These are phyloP conservation scores for Lentinula edodes DNA, from an alignment of 768 basidiomycete species.

Conservation along the genomic window DNA sequence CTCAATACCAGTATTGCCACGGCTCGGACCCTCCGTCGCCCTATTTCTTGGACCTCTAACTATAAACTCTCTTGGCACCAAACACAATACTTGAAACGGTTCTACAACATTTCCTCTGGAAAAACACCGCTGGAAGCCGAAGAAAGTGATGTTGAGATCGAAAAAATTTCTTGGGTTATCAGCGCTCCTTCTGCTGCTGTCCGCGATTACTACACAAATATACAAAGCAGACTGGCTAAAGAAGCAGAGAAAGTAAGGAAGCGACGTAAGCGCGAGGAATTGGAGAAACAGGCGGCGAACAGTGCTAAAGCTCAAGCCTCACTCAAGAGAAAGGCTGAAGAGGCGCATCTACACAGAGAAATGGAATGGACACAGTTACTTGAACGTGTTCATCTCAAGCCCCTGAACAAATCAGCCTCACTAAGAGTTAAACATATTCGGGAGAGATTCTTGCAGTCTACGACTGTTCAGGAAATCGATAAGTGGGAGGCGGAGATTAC, in stretches of 20 bases:
- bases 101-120: conserved; percentile 34
- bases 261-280: conserved; percentile 25
- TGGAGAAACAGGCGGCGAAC: conserved; percentile 31
- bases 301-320: conserved; percentile 42
- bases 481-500: conserved; percentile 64
- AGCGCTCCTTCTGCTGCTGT: conserved; percentile 52
- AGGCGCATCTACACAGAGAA: conserved; percentile 53
- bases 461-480: conserved; percentile 37
- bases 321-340: conserved; percentile 60
- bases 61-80: conserved; percentile 69
- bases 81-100: conserved; percentile 54
- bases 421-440: conserved; percentile 52
- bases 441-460: conserved; percentile 53
- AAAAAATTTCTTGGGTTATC: conserved; percentile 45
- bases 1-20: conserved; percentile 23
- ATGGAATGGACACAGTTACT: conserved; percentile 63
- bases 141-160: conserved; percentile 34
- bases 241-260: conserved; percentile 39
- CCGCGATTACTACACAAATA: conserved; percentile 35
- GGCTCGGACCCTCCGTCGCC: conserved; percentile 50
- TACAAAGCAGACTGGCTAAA: conserved; percentile 30
- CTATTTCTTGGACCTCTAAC: conserved; percentile 51
- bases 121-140: conserved; percentile 44
- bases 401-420: conserved; percentile 40
- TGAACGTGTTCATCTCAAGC: conserved; percentile 44